These are phyloP conservation scores for Rhynchosporium agropyri DNA, from an alignment of 2,329 filamentous ascomycete species.

Conservation along the genomic window DNA sequence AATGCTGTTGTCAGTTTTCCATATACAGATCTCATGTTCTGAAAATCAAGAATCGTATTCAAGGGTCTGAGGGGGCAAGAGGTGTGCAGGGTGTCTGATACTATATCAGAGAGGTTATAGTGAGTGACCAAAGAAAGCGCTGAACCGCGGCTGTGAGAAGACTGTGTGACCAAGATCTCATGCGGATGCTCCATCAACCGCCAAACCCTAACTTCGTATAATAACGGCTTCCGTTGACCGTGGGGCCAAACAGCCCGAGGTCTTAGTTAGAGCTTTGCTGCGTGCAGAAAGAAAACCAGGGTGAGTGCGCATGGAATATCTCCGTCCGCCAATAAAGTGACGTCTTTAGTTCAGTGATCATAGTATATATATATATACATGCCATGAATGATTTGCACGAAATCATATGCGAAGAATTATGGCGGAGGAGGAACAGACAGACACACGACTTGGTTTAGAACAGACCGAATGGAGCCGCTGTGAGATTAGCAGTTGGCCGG, in stretches of 20 bases:
- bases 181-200: slow-evolving; percentile 20
- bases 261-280: background rate
- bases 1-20: background rate
- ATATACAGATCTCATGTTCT: background rate
- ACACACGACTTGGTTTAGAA: slow-evolving; percentile 4
- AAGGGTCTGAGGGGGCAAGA: background rate
- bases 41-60: too few species aligned
- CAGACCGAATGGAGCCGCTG: slow-evolving; percentile 9
- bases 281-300: slow-evolving; percentile 2
- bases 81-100: background rate
- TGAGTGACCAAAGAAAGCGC: background rate
- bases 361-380: background rate
- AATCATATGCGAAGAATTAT: slow-evolving; percentile 4
- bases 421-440: background rate
- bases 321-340: slow-evolving; percentile 11
- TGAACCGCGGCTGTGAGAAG: slow-evolving; percentile 12
- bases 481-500: slow-evolving; percentile 21
- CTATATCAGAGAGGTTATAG: background rate
- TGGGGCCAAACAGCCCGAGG: slow-evolving; percentile 3
- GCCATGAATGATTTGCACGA: background rate
- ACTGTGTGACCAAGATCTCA: slow-evolving; percentile 15
- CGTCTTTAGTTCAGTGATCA: background rate
- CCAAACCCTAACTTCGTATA: background rate
- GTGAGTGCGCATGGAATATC: background rate
- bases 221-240: slow-evolving; percentile 3